These are phyloP conservation scores for Boletus sensibilis DNA, from an alignment of 768 basidiomycete species.

Conservation along the genomic window DNA sequence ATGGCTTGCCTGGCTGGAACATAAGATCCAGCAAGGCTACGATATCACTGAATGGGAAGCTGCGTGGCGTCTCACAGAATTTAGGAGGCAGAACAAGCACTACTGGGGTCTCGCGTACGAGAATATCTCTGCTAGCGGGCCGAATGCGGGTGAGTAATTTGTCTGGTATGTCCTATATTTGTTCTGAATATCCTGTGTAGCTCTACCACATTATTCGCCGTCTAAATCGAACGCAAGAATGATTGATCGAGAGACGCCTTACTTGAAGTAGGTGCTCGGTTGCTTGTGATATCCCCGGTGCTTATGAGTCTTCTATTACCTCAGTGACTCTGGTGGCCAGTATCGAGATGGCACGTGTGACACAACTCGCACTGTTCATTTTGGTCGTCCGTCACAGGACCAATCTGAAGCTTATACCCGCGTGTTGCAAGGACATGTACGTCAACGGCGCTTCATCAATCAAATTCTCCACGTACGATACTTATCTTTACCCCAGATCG, in stretches of 20 bases:
- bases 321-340: slow-evolving; percentile 89
- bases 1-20: slow-evolving; percentile 92
- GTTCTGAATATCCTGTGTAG: slow-evolving; percentile 34
- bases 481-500: slow-evolving; percentile 56
- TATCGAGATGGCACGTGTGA: slow-evolving; percentile 90
- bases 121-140: slow-evolving; percentile 84
- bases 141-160: slow-evolving; percentile 66
- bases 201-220: slow-evolving; percentile 91
- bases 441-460: slow-evolving; percentile 35
- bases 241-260: slow-evolving; percentile 79
- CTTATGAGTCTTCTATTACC: slow-evolving; percentile 15
- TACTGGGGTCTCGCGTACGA: slow-evolving; percentile 88
- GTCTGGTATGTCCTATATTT: not conserved
- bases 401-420: slow-evolving; percentile 91
- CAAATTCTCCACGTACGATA: slow-evolving; percentile 11
- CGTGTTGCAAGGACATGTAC: slow-evolving; percentile 93
- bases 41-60: slow-evolving; percentile 93
- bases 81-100: slow-evolving; percentile 64
- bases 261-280: slow-evolving; percentile 69
- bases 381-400: slow-evolving; percentile 83
- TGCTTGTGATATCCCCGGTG: slow-evolving; percentile 13
- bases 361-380: slow-evolving; percentile 79
- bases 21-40: slow-evolving; percentile 71
- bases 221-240: slow-evolving; percentile 62
- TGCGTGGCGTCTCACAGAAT: slow-evolving; percentile 77